These are phyloP conservation scores for Hippophae tibetana DNA, from an alignment of 306 rosid genomes.

Conservation along the genomic window DNA sequence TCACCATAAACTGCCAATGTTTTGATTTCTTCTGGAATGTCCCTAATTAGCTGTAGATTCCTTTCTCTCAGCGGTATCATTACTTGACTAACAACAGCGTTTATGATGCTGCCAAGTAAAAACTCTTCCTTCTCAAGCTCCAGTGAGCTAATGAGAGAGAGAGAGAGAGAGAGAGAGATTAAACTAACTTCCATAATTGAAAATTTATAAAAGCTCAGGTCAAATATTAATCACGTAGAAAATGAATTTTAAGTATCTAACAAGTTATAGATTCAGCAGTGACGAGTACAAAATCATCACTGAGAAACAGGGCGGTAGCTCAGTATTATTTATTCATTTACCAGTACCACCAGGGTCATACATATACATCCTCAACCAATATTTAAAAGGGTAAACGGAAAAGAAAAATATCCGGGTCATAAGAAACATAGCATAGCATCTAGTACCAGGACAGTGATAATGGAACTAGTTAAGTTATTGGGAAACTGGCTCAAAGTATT, in stretches of 20 bases:
- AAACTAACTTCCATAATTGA: slow-evolving; percentile 14
- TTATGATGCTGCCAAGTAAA: slow-evolving; percentile 77
- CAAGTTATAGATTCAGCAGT: not conserved
- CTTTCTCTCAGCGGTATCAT: slow-evolving; percentile 82
- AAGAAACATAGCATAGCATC: not conserved
- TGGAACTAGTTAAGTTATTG: not conserved
- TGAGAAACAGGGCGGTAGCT: not conserved
- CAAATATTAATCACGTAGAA: too few species aligned
- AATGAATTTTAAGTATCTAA: too few species aligned
- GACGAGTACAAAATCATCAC: not conserved
- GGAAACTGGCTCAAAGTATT: slow-evolving; percentile 6
- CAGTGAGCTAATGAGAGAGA: slow-evolving; percentile 42
- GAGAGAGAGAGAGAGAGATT: slow-evolving; percentile 5
- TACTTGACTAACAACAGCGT: slow-evolving; percentile 98
- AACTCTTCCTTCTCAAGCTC: slow-evolving; percentile 86
- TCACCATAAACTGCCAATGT: slow-evolving; percentile 84
- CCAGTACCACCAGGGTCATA: not conserved
- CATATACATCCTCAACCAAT: not conserved
- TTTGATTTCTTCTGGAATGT: slow-evolving; percentile 96
- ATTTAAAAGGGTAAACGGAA: not conserved
- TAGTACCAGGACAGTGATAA: not conserved
- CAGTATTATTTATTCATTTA: not conserved
- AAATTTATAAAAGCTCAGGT: slow-evolving; percentile 5
- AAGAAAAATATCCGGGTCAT: not conserved
- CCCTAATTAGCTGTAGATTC: slow-evolving; percentile 82